Conservation (phyloP, 2,329 filamentous ascomycete species). For the Pleomassaria siparia region DNA sequence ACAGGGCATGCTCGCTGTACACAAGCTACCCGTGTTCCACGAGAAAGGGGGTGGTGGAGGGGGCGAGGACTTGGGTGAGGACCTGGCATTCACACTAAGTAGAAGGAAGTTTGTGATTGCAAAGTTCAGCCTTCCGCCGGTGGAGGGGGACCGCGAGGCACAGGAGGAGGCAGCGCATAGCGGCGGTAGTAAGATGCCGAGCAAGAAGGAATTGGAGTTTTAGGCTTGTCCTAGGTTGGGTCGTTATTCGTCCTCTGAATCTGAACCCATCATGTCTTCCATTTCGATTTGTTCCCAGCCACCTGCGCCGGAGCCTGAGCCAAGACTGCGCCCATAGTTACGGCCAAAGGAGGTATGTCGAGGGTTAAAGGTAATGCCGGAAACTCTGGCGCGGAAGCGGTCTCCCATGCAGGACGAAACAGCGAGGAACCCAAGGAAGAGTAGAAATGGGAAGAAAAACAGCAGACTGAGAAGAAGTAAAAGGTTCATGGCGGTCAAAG, state of each 20-base stretch:
- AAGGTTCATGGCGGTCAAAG: slow-evolving; percentile 35
- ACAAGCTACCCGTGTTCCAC: slow-evolving; percentile 80
- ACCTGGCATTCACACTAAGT: slow-evolving; percentile 88
- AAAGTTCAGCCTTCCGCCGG: slow-evolving; percentile 84
- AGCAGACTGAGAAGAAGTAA: slow-evolving; percentile 34
- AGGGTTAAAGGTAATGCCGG: slow-evolving; percentile 47
- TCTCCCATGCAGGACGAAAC: slow-evolving; percentile 59
- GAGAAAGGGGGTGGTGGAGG: slow-evolving; percentile 82
- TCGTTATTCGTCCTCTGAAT: slow-evolving; percentile 34
- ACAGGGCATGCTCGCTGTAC: slow-evolving; percentile 82
- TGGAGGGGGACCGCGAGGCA: slow-evolving; percentile 71
- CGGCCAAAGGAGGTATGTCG: slow-evolving; percentile 54
- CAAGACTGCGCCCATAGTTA: slow-evolving; percentile 59
- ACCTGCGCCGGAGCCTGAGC: slow-evolving; percentile 53
- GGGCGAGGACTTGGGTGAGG: slow-evolving; percentile 67
- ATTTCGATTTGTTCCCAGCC: slow-evolving; percentile 65
- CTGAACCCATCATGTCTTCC: slow-evolving; percentile 59
- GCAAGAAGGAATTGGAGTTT: slow-evolving; percentile 68
- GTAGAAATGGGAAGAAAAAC: slow-evolving; percentile 38
- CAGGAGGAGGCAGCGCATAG: slow-evolving; percentile 50
- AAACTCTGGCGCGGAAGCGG: slow-evolving; percentile 49
- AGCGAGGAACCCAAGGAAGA: slow-evolving; percentile 52
- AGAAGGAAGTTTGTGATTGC: slow-evolving; percentile 80
- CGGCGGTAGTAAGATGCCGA: slow-evolving; percentile 54
- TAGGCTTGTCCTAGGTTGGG: slow-evolving; percentile 10